Evolutionary conservation across 192 early-diverging fungal species (phyloP).

Genomic region (Haplosporangium gracile): DNA sequence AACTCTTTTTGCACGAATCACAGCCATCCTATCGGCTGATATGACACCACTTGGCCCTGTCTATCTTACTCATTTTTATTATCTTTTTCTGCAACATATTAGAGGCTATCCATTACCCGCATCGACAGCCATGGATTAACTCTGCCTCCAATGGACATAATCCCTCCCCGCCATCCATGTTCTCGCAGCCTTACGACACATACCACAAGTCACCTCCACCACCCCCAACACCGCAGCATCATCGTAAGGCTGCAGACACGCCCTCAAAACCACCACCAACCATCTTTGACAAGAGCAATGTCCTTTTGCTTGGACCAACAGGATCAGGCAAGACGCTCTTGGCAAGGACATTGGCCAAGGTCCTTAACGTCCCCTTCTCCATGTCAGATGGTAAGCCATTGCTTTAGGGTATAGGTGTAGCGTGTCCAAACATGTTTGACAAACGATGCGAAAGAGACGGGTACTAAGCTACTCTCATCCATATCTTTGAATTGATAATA

Average conservation of each 20-base stretch:
- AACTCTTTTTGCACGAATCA: conserved; percentile 7
- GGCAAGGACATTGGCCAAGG: conserved; percentile 84
- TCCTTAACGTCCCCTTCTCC: conserved; percentile 89
- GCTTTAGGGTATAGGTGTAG: background rate
- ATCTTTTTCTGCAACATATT: background rate
- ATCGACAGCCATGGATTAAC: conserved; percentile 55
- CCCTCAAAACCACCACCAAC: conserved; percentile 56
- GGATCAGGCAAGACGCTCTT: conserved; percentile 91
- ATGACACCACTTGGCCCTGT: background rate
- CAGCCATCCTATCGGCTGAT: background rate
- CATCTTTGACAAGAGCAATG: conserved; percentile 91
- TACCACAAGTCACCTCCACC: conserved; percentile 36
- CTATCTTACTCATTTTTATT: background rate
- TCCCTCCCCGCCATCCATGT: conserved; percentile 43
- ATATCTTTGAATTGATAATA: background rate
- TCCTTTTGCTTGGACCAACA: conserved; percentile 87
- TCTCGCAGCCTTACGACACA: conserved; percentile 53
- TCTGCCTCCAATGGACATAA: conserved; percentile 35
- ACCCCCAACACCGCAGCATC: conserved; percentile 19
- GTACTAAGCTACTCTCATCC: background rate
- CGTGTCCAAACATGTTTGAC: background rate
- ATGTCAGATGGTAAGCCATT: conserved; percentile 77
- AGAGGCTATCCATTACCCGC: conserved; percentile 57
- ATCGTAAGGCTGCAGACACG: background rate
- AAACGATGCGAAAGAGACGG: background rate